Conservation (phyloP, 1,284 basidiomycete species). For the Mycena sp. region DNA sequence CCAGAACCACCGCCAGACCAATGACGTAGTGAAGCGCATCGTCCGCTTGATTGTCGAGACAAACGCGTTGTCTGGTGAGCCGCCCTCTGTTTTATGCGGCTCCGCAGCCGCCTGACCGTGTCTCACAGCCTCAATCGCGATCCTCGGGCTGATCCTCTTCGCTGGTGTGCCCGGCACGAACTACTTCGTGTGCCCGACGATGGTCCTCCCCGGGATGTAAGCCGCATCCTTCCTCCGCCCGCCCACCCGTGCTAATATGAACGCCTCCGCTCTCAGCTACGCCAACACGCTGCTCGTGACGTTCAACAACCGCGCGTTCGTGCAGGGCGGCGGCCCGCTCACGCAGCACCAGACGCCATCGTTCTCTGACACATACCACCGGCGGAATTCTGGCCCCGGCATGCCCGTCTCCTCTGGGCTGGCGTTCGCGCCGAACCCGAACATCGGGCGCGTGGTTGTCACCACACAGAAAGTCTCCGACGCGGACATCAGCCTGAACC, state of each 20-base stretch:
- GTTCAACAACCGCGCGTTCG: conserved; percentile 25
- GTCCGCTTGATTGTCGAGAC: conserved; percentile 33
- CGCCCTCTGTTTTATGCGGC: no score
- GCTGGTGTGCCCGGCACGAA: conserved; percentile 27
- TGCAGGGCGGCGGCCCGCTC: neutral
- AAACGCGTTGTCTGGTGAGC: conserved; percentile 31
- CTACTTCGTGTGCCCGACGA: conserved; percentile 29
- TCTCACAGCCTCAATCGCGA: conserved; percentile 25
- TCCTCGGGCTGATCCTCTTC: conserved; percentile 29
- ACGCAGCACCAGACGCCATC: conserved; percentile 12
- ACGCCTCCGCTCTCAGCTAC: no score
- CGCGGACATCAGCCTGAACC: conserved; percentile 12
- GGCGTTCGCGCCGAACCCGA: conserved; percentile 25
- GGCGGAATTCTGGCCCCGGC: neutral
- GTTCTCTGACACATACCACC: conserved; percentile 17
- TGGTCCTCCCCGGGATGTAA: no score
- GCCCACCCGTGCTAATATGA: neutral
- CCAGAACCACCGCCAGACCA: conserved; percentile 21
- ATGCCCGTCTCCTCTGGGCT: no score
- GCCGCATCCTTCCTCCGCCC: neutral
- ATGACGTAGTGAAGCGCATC: conserved; percentile 30
- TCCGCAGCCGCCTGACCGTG: neutral
- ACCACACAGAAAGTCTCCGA: conserved; percentile 16
- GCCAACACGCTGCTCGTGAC: conserved; percentile 27
- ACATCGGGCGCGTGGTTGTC: conserved; percentile 4